Evolutionary conservation across 306 rosid species (phyloP).

Genomic region (Trichosanthes cucumerina): DNA sequence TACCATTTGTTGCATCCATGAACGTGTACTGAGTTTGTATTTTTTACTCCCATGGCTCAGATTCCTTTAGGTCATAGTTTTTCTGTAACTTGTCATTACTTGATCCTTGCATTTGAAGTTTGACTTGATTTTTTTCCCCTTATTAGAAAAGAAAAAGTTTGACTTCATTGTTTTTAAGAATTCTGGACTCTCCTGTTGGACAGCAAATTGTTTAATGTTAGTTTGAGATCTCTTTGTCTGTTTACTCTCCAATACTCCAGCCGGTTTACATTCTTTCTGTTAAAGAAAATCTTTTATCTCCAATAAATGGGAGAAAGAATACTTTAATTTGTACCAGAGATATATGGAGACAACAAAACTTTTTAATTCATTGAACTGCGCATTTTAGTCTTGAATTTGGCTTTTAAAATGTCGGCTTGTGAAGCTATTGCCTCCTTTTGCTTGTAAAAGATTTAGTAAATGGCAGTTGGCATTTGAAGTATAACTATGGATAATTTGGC

Average conservation of each 20-base stretch:
- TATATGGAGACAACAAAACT: not conserved
- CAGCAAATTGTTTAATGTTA: not conserved
- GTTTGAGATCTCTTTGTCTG: not conserved
- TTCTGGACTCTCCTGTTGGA: not conserved
- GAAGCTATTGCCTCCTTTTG: not conserved
- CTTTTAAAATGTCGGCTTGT: not conserved
- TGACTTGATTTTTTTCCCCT: not conserved
- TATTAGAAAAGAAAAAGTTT: not conserved
- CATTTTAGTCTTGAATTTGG: not conserved
- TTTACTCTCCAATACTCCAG: not conserved
- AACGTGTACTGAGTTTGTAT: not conserved
- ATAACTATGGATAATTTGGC: not conserved
- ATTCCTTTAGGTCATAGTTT: not conserved
- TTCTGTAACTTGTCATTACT: not conserved
- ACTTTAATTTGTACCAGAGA: not conserved
- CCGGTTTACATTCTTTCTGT: not conserved
- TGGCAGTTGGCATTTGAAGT: not conserved
- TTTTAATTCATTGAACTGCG: not conserved
- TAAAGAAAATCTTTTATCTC: not conserved
- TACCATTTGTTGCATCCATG: not conserved
- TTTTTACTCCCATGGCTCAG: not conserved
- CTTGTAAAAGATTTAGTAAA: not conserved
- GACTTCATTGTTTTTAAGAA: not conserved
- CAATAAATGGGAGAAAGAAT: not conserved
- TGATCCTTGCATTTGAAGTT: not conserved